These are phyloP conservation scores for Trichoderma breve DNA, from an alignment of 2,329 filamentous ascomycete species.

Conservation along the genomic window DNA sequence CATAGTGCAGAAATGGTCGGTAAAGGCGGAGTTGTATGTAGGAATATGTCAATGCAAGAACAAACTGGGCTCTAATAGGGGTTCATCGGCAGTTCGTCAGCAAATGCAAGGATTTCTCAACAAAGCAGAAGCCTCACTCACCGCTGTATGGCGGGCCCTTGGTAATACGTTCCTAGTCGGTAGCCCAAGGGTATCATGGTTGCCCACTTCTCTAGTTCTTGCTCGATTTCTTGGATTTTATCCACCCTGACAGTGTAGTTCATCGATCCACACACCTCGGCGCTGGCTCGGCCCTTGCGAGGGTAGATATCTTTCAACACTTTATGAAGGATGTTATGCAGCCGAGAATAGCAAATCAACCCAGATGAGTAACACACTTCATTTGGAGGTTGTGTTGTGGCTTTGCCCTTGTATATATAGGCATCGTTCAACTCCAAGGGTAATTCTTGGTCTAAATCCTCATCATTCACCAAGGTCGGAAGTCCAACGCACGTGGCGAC, in stretches of 20 bases:
- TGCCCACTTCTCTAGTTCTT: neutral
- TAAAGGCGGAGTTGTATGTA: constrained; percentile 1
- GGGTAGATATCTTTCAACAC: neutral
- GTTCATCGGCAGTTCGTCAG: neutral
- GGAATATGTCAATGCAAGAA: neutral
- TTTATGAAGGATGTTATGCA: neutral
- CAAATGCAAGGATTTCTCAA: neutral
- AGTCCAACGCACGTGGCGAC: neutral
- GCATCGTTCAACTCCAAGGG: neutral
- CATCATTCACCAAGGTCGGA: neutral
- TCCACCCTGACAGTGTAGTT: neutral
- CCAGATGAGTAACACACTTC: neutral
- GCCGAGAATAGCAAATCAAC: neutral
- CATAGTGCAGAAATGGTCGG: constrained; percentile 1
- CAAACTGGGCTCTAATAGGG: neutral
- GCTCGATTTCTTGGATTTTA: neutral
- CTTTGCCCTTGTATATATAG: neutral
- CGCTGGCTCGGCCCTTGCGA: neutral
- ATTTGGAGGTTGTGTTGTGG: neutral
- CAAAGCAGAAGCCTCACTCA: neutral
- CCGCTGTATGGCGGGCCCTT: neutral
- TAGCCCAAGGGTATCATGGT: neutral
- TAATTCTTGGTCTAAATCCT: neutral
- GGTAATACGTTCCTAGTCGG: neutral
- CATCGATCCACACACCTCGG: neutral